phyloP scores from a whole-genome alignment of 345 rosid genomes.

The Corymbia maculata region DNA sequence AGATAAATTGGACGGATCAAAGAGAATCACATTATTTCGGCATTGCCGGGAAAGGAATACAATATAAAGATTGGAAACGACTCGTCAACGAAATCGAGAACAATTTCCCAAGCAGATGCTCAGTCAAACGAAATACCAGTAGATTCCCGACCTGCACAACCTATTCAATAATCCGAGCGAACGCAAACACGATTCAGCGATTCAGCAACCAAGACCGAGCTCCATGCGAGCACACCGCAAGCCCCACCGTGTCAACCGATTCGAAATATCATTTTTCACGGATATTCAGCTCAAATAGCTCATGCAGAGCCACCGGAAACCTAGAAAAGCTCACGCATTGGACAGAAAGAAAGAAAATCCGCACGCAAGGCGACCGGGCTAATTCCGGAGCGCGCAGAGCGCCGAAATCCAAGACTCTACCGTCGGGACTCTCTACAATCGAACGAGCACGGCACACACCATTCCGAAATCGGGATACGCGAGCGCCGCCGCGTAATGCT shows the following conservation, averaged over 20 bases:
- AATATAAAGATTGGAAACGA: neutral
- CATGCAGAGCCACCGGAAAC: neutral
- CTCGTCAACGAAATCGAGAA: neutral
- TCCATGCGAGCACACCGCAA: neutral
- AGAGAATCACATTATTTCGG: neutral
- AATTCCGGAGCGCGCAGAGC: neutral
- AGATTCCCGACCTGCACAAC: neutral
- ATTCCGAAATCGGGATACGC: neutral
- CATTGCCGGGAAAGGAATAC: neutral
- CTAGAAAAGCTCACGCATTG: neutral
- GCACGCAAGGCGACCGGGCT: neutral
- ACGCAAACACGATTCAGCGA: neutral
- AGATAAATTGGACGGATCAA: neutral
- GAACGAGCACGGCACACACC: neutral
- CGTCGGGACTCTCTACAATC: neutral
- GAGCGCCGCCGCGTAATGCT: neutral
- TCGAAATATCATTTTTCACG: neutral
- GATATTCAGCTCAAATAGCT: neutral
- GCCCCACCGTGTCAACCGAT: neutral
- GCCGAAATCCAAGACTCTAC: neutral
- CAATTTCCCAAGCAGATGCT: neutral
- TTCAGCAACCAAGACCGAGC: neutral
- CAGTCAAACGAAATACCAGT: neutral
- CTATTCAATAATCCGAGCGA: neutral
- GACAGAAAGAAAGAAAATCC: neutral